These are phyloP conservation scores for Botrytis deweyae DNA, from an alignment of 2,329 filamentous ascomycete genomes.

Conservation along the genomic window DNA sequence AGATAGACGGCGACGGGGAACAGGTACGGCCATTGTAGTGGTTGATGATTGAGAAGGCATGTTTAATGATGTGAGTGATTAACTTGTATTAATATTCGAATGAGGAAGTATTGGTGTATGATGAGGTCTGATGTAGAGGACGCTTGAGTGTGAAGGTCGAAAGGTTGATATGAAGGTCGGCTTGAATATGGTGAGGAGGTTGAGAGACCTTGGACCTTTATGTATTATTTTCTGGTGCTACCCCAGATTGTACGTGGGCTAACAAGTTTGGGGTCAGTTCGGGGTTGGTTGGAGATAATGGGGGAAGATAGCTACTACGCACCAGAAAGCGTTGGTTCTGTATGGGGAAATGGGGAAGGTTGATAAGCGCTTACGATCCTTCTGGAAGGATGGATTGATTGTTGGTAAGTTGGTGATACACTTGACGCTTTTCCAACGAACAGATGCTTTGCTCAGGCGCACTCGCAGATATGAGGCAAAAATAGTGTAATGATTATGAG, in stretches of 20 bases:
- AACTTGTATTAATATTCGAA: background rate
- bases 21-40: constrained; percentile 32
- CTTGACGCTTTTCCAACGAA: constrained; percentile 19
- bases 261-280: constrained; percentile 12
- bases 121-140: constrained; percentile 10
- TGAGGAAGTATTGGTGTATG: constrained; percentile 15
- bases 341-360: constrained; percentile 13
- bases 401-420: constrained; percentile 17
- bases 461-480: constrained; percentile 8
- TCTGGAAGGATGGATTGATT: constrained; percentile 14
- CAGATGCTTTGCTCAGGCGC: constrained; percentile 15
- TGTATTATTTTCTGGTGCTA: constrained; percentile 19
- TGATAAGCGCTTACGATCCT: constrained; percentile 22
- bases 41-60: constrained; percentile 38
- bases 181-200: constrained; percentile 2
- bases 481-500: background rate
- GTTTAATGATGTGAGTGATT: background rate
- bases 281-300: constrained; percentile 10
- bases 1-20: constrained; percentile 54
- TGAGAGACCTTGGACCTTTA: constrained; percentile 20
- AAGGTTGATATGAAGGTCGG: constrained; percentile 14
- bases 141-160: constrained; percentile 1
- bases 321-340: constrained; percentile 15
- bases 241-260: constrained; percentile 11
- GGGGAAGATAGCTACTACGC: constrained; percentile 11